These are phyloP conservation scores for Talaromyces pinophilus DNA, from an alignment of 2,329 filamentous ascomycete species.

Conservation along the genomic window DNA sequence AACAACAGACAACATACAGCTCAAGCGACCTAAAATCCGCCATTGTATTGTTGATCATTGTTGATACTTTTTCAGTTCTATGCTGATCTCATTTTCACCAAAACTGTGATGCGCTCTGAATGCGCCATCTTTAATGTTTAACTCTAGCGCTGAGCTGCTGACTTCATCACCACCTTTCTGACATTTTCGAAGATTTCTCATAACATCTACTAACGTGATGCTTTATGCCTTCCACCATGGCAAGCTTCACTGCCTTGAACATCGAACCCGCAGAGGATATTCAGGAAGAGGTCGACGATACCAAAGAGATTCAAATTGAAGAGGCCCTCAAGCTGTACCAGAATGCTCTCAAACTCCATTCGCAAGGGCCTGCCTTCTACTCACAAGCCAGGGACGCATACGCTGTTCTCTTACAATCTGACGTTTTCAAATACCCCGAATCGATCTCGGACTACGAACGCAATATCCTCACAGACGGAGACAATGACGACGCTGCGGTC, in stretches of 20 bases:
- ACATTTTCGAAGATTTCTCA: not conserved
- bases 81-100: not conserved
- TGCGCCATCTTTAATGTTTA: not conserved
- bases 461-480: constrained; percentile 55
- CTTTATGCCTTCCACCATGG: constrained; percentile 39
- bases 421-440: constrained; percentile 91
- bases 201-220: not conserved
- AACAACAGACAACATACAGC: not conserved
- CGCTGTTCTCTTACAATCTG: constrained; percentile 79
- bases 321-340: constrained; percentile 96
- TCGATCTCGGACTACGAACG: constrained; percentile 81
- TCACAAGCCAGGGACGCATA: constrained; percentile 79
- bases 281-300: constrained; percentile 91
- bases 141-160: not conserved
- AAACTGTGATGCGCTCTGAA: not conserved
- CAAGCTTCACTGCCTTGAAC: constrained; percentile 82
- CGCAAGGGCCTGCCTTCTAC: constrained; percentile 77
- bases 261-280: constrained; percentile 88
- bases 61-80: not conserved
- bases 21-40: not conserved
- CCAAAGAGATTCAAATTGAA: constrained; percentile 94
- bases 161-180: not conserved
- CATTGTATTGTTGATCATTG: not conserved
- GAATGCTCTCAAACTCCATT: constrained; percentile 83
- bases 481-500: constrained; percentile 32